Conservation (phyloP, 2,329 filamentous ascomycete species). For the Seiridium cupressi region DNA sequence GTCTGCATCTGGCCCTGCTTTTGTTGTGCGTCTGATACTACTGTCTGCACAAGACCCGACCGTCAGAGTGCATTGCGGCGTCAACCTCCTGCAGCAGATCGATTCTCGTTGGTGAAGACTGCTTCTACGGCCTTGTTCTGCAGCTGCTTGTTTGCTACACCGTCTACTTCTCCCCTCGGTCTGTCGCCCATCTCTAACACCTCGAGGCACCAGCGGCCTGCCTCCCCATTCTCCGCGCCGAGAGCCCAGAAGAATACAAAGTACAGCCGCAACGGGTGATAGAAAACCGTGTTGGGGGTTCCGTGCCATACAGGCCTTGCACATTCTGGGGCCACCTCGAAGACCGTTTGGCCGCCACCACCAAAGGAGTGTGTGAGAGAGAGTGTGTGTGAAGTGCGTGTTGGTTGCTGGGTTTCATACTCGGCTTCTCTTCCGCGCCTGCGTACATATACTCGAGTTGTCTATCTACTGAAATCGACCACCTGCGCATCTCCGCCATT, state of each 20-base stretch:
- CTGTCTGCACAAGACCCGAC: conserved; percentile 26
- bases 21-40: conserved; percentile 30
- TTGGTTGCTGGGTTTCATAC: conserved; percentile 23
- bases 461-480: conserved; percentile 6
- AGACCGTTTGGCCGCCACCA: too few species aligned
- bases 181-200: conserved; percentile 17
- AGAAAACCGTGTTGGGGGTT: too few species aligned
- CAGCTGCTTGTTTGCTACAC: conserved; percentile 22
- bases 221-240: not conserved
- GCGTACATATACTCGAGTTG: conserved; percentile 16
- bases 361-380: too few species aligned
- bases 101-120: conserved; percentile 19
- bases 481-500: conserved; percentile 23
- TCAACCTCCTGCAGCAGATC: conserved; percentile 23
- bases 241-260: not conserved
- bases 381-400: conserved; percentile 9
- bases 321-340: not conserved
- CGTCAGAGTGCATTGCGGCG: conserved; percentile 25
- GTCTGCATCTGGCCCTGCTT: conserved; percentile 26
- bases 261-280: too few species aligned
- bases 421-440: conserved; percentile 23
- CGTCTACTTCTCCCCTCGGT: conserved; percentile 12
- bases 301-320: not conserved
- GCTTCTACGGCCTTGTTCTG: conserved; percentile 17
- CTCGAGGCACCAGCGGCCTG: not conserved